These are phyloP conservation scores for Xerocomus nothofagi DNA, from an alignment of 1,284 basidiomycete species.

Conservation along the genomic window DNA sequence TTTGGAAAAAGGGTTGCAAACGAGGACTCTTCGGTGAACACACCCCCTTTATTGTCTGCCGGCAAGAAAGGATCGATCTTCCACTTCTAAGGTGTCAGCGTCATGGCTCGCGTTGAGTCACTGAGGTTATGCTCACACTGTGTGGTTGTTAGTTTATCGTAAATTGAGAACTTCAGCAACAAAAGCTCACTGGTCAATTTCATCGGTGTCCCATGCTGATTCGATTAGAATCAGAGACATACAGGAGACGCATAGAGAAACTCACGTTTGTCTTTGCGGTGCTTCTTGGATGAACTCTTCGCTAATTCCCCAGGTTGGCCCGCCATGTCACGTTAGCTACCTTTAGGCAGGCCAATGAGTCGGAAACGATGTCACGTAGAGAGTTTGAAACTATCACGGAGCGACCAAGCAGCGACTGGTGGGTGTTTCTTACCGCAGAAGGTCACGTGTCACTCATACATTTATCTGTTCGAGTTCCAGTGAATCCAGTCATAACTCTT, in stretches of 20 bases:
- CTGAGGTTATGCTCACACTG: slow-evolving; percentile 37
- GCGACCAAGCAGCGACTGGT: too few species aligned
- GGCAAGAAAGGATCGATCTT: slow-evolving; percentile 80
- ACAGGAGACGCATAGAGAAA: background rate
- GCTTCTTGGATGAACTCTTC: slow-evolving; percentile 82
- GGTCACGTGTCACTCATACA: slow-evolving; percentile 15
- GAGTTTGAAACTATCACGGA: background rate
- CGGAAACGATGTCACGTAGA: background rate
- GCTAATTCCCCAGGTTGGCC: slow-evolving; percentile 43
- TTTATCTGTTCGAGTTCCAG: background rate
- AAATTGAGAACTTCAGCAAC: slow-evolving; percentile 2
- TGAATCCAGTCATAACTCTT: background rate
- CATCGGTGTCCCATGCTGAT: slow-evolving; percentile 97
- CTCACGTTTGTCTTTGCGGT: slow-evolving; percentile 91
- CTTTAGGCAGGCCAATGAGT: too few species aligned
- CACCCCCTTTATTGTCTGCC: slow-evolving; percentile 75
- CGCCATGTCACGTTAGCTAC: slow-evolving; percentile 40
- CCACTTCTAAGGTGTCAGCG: slow-evolving; percentile 59
- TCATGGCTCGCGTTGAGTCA: background rate
- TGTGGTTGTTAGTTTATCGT: slow-evolving; percentile 19
- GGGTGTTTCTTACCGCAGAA: too few species aligned
- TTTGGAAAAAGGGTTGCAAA: slow-evolving; percentile 99
- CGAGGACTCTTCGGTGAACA: slow-evolving; percentile 93
- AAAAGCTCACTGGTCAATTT: slow-evolving; percentile 89
- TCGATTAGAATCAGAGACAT: slow-evolving; percentile 14